Evolutionary conservation across 352 stramenopile species (phyloP).

Genomic region (Globisporangium radiosum): DNA sequence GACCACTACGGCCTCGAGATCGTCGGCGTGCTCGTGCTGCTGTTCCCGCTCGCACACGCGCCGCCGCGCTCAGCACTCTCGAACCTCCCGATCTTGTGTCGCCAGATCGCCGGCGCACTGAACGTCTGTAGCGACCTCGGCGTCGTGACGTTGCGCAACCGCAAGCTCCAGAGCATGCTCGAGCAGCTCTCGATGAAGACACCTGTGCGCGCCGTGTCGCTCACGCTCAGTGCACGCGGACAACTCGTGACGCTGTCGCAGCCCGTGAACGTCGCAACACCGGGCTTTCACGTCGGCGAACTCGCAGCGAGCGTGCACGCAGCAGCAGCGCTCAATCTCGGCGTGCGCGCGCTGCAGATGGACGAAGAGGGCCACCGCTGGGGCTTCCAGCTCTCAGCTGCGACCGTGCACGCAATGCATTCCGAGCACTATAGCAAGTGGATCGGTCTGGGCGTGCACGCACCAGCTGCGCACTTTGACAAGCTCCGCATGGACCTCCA

Average conservation of each 20-base stretch:
- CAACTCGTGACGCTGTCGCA: constrained; percentile 49
- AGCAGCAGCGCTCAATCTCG: constrained; percentile 24
- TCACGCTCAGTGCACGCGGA: constrained; percentile 45
- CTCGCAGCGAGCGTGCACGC: constrained; percentile 20
- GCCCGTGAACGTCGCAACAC: constrained; percentile 40
- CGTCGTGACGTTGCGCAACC: constrained; percentile 29
- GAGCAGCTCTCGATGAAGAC: constrained; percentile 32
- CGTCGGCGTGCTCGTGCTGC: constrained; percentile 56
- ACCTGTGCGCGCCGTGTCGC: constrained; percentile 20
- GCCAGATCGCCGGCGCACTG: constrained; percentile 63
- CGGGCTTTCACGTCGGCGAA: constrained; percentile 24
- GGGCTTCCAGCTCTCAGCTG: constrained; percentile 42
- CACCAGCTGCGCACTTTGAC: constrained; percentile 24
- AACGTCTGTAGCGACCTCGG: constrained; percentile 62
- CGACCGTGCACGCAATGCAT: constrained; percentile 37
- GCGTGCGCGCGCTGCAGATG: constrained; percentile 31
- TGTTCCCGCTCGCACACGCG: constrained; percentile 29
- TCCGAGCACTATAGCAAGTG: constrained; percentile 50
- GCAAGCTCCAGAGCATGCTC: constrained; percentile 42
- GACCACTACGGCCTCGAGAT: constrained; percentile 52
- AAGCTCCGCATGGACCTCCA: constrained; percentile 53
- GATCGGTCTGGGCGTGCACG: constrained; percentile 37
- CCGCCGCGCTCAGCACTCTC: constrained; percentile 32
- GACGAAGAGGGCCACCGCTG: constrained; percentile 53
- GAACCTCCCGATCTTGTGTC: constrained; percentile 52